Percentiles rank a stretch among this genome's conserved stretches.
These are phyloP conservation scores for Cordyceps cateniannulata DNA, from an alignment of 2,329 filamentous ascomycete species.

Conservation along the genomic window DNA sequence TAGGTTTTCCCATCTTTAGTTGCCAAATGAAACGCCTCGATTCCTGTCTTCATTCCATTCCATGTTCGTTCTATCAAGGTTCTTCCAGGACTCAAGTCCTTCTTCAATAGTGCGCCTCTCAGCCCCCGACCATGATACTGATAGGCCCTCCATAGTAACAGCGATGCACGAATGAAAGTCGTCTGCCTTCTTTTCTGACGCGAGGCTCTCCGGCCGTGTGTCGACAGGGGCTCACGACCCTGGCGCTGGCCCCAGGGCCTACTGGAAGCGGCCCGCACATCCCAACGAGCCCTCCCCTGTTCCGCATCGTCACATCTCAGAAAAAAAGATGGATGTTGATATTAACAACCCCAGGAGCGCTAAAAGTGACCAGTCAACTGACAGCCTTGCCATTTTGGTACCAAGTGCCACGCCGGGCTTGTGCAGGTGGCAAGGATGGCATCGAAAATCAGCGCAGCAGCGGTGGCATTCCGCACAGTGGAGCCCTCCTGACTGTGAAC, in stretches of 20 bases:
- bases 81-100: background rate
- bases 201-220: background rate
- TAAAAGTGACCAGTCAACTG: constrained; percentile 6
- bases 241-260: background rate
- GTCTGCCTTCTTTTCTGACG: background rate
- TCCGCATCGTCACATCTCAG: constrained; percentile 11
- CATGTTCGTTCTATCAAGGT: background rate
- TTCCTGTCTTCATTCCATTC: background rate
- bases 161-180: constrained; percentile 4
- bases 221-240: background rate
- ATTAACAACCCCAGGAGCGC: background rate
- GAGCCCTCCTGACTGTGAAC: background rate
- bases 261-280: background rate
- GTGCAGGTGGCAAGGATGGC: background rate
- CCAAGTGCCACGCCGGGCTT: background rate
- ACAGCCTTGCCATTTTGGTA: background rate
- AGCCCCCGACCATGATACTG: background rate
- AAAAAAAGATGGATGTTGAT: background rate
- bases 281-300: background rate
- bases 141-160: background rate
- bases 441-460: background rate
- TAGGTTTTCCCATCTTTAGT: background rate
- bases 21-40: background rate
- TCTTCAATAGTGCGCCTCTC: constrained; percentile 6
- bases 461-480: background rate